phyloP scores from a whole-genome alignment of 805 yeast species.

The Debaryomyces prosopidis region DNA sequence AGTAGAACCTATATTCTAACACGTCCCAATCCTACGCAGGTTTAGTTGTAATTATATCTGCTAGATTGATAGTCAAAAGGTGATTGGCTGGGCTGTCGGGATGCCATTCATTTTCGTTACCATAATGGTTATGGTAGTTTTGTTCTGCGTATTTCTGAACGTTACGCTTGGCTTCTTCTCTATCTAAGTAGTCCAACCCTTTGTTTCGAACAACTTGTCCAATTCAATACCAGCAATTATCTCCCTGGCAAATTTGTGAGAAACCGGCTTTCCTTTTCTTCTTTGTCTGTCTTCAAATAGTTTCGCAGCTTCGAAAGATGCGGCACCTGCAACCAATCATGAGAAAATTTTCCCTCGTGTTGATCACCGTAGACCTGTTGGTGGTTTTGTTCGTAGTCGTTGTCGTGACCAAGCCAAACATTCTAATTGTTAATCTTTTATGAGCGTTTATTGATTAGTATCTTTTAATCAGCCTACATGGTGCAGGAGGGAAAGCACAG shows the following conservation, averaged over 20 bases:
- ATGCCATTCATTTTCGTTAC: slow-evolving; percentile 25
- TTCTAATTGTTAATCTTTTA: slow-evolving; percentile 7
- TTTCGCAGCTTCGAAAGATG: slow-evolving; percentile 32
- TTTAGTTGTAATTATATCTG: slow-evolving; percentile 17
- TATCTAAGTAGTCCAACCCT: slow-evolving; percentile 34
- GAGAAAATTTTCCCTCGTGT: slow-evolving; percentile 32
- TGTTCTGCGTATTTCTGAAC: slow-evolving; percentile 20
- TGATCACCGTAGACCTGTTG: slow-evolving; percentile 27
- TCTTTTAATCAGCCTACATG: neutral
- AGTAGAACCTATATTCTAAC: no score
- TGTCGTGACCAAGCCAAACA: slow-evolving; percentile 25
- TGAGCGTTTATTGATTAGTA: neutral
- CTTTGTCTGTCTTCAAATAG: slow-evolving; percentile 32
- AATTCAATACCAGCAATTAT: slow-evolving; percentile 29
- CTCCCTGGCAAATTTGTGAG: slow-evolving; percentile 31
- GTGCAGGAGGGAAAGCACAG: no score
- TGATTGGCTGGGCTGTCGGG: slow-evolving; percentile 25
- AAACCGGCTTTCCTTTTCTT: slow-evolving; percentile 32
- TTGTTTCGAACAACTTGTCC: slow-evolving; percentile 35
- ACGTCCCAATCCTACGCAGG: neutral
- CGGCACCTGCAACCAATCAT: slow-evolving; percentile 33
- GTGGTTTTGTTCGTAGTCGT: slow-evolving; percentile 18
- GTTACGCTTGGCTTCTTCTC: slow-evolving; percentile 22
- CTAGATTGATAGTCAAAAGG: slow-evolving; percentile 27
- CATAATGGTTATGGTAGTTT: slow-evolving; percentile 29